These are phyloP conservation scores for Lagenaria siceraria DNA, from an alignment of 306 rosid genomes.

Conservation along the genomic window DNA sequence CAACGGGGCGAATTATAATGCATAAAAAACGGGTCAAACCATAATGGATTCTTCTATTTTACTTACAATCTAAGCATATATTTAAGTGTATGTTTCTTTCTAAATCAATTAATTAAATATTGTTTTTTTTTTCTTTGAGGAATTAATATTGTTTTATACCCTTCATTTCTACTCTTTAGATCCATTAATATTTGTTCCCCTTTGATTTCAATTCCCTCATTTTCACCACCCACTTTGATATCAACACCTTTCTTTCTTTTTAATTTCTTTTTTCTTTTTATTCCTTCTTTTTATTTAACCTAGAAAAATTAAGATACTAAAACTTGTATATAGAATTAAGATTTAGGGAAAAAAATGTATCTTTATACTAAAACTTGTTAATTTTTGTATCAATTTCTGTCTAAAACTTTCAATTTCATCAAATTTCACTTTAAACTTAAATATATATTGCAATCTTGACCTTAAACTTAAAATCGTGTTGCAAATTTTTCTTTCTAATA, in stretches of 20 bases:
- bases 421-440: too few species aligned
- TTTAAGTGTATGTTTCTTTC: not conserved
- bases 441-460: too few species aligned
- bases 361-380: too few species aligned
- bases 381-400: too few species aligned
- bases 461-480: too few species aligned
- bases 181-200: not conserved
- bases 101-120: not conserved
- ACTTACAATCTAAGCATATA: conserved; percentile 6
- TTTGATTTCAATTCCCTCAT: not conserved
- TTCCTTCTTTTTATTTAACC: not conserved
- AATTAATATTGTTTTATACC: not conserved
- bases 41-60: not conserved
- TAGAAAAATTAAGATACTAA: not conserved
- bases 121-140: not conserved
- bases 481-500: too few species aligned
- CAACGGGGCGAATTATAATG: not conserved
- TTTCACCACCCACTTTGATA: conserved; percentile 11
- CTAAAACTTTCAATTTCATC: too few species aligned
- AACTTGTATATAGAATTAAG: too few species aligned
- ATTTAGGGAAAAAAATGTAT: too few species aligned
- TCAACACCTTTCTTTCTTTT: not conserved
- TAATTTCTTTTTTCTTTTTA: not conserved
- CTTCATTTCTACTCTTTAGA: not conserved
- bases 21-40: conserved; percentile 5